Evolutionary conservation across 331 rosid genomes (phyloP).

Genomic region (Phaseolus coccineus): DNA sequence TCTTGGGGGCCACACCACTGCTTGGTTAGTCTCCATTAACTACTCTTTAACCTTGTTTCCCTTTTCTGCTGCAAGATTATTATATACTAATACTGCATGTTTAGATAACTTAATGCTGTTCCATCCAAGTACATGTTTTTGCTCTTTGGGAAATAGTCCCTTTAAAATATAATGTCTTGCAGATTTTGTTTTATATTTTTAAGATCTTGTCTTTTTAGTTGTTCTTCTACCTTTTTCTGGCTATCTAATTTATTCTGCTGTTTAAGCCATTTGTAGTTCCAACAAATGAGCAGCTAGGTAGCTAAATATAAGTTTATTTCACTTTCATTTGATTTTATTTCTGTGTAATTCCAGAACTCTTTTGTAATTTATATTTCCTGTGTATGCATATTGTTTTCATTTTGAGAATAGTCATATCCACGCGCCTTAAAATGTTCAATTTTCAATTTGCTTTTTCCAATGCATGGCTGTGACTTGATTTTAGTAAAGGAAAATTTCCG

Average conservation of each 20-base stretch:
- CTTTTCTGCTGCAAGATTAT: not conserved
- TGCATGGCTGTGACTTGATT: not conserved
- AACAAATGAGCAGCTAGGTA: not conserved
- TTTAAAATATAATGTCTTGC: not conserved
- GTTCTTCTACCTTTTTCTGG: not conserved
- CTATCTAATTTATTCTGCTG: not conserved
- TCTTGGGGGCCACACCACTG: constrained; percentile 61
- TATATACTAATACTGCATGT: too few relatives aligned
- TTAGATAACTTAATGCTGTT: not conserved
- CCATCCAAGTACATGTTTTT: not conserved
- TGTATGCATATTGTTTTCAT: not conserved
- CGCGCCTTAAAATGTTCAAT: too few relatives aligned
- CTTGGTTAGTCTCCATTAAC: constrained; percentile 52
- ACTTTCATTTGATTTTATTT: not conserved
- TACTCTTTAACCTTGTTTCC: not conserved
- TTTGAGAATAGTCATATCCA: not conserved
- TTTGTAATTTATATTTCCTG: not conserved
- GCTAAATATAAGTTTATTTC: not conserved
- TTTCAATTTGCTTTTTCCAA: not conserved
- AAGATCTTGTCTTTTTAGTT: constrained; percentile 1
- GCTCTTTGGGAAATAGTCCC: not conserved
- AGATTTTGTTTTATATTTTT: not conserved
- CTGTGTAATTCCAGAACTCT: too few relatives aligned
- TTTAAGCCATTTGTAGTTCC: not conserved
- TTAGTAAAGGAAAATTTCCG: not conserved